Base-by-base conservation (phyloP, 352 stramenopile genomes). In the Thraustochytrium sp. region DNA sequence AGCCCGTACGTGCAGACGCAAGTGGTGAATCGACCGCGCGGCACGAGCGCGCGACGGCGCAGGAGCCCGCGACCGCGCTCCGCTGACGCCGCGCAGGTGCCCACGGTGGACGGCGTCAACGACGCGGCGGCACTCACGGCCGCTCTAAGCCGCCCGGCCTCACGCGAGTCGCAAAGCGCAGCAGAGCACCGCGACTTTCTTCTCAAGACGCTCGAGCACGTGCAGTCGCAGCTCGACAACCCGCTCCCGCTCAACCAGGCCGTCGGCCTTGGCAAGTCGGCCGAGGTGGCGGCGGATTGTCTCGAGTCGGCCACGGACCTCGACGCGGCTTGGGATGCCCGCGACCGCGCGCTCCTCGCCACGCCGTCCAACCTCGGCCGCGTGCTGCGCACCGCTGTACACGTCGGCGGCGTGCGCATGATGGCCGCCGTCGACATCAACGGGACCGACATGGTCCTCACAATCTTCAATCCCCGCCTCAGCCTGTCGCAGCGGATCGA, bases 141-240 rank as follows among this genome's bases (percentile, higher is more conserved):
- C n/a, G n/a, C n/a, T n/a, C n/a, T n/a, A n/a, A n/a, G n/a, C 8
- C 68, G 68, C 4, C 68, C 68, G 11, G 26, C 34, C 9, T 65
- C 51, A 3, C 26, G 34, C 29, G 68, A 80, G 46, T 65, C 68
- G 23, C 34, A 80, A 29, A 46, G 46, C 2, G 68, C 68, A 8
- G 23, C 68, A 4, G 53, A 64, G 68, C 68, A 80, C 51, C 48
- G 68, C 13, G 68, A 80, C 11, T 80, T 80, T 51, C 53, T 80
- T 11, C 51, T 80, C 21, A 64, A 51, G 44, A 64, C 68, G 11
- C 48, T 80, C n/a, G 34, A 80, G 68, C 68, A 51, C 26, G 68
- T 80, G 23, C 68, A 80, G 31, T 31, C 18, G 5, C 68, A 80
- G 38, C 44, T 80, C 3, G 68, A 61, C 53, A 80, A 80, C 68